These are phyloP conservation scores for Annulohypoxylon nitens DNA, from an alignment of 495 filamentous ascomycete genomes.

Conservation along the genomic window DNA sequence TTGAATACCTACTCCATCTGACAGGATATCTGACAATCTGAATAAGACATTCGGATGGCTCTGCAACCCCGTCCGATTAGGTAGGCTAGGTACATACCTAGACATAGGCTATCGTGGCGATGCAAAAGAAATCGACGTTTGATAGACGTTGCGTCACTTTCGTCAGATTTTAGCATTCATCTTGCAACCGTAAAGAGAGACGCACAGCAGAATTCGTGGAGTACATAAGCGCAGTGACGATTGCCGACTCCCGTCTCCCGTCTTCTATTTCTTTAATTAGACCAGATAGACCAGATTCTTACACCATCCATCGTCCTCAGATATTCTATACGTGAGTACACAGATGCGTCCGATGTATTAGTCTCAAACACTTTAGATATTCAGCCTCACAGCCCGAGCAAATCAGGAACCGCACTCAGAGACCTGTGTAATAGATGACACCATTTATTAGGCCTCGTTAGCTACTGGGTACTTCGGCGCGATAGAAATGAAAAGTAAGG, in stretches of 20 bases:
- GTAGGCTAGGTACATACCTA: background rate
- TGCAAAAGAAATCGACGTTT: constrained; percentile 19
- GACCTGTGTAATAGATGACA: background rate
- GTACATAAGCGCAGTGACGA: constrained; percentile 24
- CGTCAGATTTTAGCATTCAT: constrained; percentile 16
- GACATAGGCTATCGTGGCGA: constrained; percentile 12
- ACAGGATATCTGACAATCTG: constrained; percentile 21
- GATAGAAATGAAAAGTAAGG: constrained; percentile 6
- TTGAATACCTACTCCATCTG: background rate
- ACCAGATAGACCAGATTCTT: constrained; percentile 5
- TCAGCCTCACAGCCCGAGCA: constrained; percentile 27
- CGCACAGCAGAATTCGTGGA: constrained; percentile 29
- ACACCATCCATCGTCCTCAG: background rate
- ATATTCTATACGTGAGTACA: background rate
- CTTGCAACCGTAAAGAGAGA: constrained; percentile 3
- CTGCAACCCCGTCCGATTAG: background rate
- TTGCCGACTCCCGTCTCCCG: constrained; percentile 16
- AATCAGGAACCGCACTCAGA: constrained; percentile 1
- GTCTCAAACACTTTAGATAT: constrained; percentile 23
- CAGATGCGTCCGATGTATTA: constrained; percentile 17
- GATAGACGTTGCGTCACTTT: constrained; percentile 39
- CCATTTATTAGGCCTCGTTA: background rate
- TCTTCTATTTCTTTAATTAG: constrained; percentile 41
- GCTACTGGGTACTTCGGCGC: too few species aligned
- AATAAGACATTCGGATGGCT: constrained; percentile 11